Evolutionary conservation across 2,329 filamentous ascomycete genomes (phyloP).

Genomic region (Cucurbitaria berberidis): DNA sequence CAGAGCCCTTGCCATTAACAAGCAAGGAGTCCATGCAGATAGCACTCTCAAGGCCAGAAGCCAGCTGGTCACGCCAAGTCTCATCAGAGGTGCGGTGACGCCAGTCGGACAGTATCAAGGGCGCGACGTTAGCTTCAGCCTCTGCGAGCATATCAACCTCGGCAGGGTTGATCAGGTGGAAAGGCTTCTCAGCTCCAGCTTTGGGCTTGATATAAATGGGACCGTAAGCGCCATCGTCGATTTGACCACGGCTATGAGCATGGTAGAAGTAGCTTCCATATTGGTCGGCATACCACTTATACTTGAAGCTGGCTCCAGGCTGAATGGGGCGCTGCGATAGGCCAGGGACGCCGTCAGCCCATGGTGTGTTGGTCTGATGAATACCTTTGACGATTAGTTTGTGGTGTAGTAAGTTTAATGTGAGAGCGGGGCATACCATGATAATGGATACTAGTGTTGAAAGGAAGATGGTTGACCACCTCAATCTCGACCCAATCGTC

Average conservation of each 20-base stretch:
- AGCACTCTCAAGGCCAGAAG: slow-evolving; percentile 56
- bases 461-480: slow-evolving; percentile 57
- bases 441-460: slow-evolving; percentile 58
- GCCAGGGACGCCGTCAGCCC: slow-evolving; percentile 67
- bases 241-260: slow-evolving; percentile 61
- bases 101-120: slow-evolving; percentile 64
- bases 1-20: slow-evolving; percentile 66
- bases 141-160: slow-evolving; percentile 54
- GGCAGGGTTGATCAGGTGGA: slow-evolving; percentile 54
- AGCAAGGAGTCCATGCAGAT: slow-evolving; percentile 66
- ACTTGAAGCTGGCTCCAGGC: slow-evolving; percentile 57
- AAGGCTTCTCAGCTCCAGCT: slow-evolving; percentile 53
- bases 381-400: slow-evolving; percentile 43
- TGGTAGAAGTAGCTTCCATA: slow-evolving; percentile 69
- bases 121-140: slow-evolving; percentile 57
- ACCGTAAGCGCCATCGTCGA: slow-evolving; percentile 67
- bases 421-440: slow-evolving; percentile 48
- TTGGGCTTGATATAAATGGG: slow-evolving; percentile 58
- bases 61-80: slow-evolving; percentile 53
- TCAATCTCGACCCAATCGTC: slow-evolving; percentile 33
- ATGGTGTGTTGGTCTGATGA: slow-evolving; percentile 60
- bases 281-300: slow-evolving; percentile 62
- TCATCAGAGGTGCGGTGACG: slow-evolving; percentile 60
- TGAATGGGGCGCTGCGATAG: slow-evolving; percentile 61
- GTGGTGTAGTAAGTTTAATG: neutral